Conservation (phyloP, 768 basidiomycete species). For the Boletus patriciae region DNA sequence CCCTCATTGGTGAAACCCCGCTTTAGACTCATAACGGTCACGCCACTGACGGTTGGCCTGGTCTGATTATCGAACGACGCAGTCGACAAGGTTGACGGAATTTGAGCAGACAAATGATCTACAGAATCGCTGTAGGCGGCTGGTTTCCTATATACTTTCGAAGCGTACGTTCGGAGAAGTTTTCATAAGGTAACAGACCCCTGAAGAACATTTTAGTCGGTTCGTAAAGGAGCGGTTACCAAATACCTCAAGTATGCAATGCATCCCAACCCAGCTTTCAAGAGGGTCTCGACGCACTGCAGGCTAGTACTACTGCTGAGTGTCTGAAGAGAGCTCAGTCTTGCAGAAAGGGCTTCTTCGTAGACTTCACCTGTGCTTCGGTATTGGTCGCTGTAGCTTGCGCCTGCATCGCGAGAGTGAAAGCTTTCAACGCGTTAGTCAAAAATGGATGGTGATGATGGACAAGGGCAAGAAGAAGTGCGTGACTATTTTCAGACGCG, state of each 20-base stretch:
- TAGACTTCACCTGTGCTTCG: conserved; percentile 26
- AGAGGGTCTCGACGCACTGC: conserved; percentile 67
- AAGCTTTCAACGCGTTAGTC: background rate
- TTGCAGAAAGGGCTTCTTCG: background rate
- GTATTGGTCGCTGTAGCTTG: conserved; percentile 18
- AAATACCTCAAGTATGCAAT: conserved; percentile 71
- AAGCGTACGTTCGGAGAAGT: conserved; percentile 63
- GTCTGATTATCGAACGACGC: conserved; percentile 40
- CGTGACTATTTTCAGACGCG: conserved; percentile 7
- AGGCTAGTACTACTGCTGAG: conserved; percentile 62
- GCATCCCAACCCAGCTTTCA: conserved; percentile 71
- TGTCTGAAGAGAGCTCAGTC: conserved; percentile 34
- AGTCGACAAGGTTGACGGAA: conserved; percentile 33
- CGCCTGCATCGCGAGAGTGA: conserved; percentile 24
- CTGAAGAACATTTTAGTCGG: conserved; percentile 37
- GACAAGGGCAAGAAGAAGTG: background rate
- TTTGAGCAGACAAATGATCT: conserved; percentile 33
- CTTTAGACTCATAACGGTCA: conserved; percentile 71
- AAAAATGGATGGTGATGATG: background rate
- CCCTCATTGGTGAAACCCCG: conserved; percentile 82
- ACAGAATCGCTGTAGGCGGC: background rate
- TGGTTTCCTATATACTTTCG: background rate
- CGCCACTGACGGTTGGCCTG: conserved; percentile 54
- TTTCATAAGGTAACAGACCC: conserved; percentile 75
- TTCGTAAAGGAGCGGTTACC: background rate